Percentiles rank a stretch among this genome's conserved stretches.
These are phyloP conservation scores for Hymenoscyphus occultus DNA, from an alignment of 2,329 filamentous ascomycete genomes.

Conservation along the genomic window DNA sequence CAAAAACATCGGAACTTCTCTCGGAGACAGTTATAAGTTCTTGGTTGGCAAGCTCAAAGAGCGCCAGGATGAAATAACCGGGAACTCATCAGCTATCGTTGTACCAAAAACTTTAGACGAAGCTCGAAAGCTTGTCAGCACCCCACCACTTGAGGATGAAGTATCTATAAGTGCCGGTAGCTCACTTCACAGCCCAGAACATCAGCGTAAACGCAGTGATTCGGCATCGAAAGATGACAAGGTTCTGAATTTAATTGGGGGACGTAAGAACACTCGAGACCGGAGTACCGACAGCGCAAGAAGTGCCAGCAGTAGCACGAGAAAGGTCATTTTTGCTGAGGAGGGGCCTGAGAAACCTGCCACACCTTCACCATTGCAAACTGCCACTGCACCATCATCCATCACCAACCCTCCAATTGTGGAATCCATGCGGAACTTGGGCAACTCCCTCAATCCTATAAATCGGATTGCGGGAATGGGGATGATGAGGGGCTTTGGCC, in stretches of 20 bases:
- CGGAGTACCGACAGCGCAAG: conserved; percentile 71
- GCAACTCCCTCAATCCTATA: conserved; percentile 79
- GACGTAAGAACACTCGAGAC: conserved; percentile 61
- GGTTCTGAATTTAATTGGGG: conserved; percentile 68
- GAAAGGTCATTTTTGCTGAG: conserved; percentile 52
- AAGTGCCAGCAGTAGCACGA: conserved; percentile 56
- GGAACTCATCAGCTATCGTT: conserved; percentile 48
- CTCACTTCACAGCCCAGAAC: conserved; percentile 44
- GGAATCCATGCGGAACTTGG: conserved; percentile 77
- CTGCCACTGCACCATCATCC: conserved; percentile 29
- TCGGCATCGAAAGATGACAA: conserved; percentile 55
- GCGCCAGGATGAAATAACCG: conserved; percentile 48
- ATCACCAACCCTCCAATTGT: conserved; percentile 56
- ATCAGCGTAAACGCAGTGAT: conserved; percentile 34
- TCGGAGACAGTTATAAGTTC: conserved; percentile 93
- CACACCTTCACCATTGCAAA: conserved; percentile 25
- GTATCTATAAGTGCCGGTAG: conserved; percentile 47
- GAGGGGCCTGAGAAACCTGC: conserved; percentile 38
- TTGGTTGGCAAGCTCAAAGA: conserved; percentile 85
- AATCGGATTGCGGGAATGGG: conserved; percentile 72
- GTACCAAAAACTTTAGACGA: conserved; percentile 92
- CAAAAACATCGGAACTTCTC: conserved; percentile 85
- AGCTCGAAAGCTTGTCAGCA: conserved; percentile 81
- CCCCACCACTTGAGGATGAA: conserved; percentile 51
- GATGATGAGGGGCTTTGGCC: conserved; percentile 72